Evolutionary conservation across 2,329 filamentous ascomycete genomes (phyloP).

Genomic region (Coniochaeta ligniaria): DNA sequence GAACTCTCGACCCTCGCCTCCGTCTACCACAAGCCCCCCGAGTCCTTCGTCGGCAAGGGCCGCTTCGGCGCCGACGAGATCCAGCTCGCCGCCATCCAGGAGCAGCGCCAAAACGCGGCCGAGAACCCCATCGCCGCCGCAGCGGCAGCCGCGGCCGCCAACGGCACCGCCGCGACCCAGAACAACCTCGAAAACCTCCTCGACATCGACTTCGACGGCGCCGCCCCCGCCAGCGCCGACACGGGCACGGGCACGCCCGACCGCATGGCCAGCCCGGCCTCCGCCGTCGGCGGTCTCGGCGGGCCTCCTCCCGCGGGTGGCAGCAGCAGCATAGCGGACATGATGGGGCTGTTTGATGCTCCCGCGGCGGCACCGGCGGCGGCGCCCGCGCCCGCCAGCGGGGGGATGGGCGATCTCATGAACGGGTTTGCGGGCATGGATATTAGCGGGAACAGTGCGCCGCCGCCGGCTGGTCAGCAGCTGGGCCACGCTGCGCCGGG

Average conservation of each 20-base stretch:
- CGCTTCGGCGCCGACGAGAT: slow-evolving; percentile 91
- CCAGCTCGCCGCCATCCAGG: slow-evolving; percentile 91
- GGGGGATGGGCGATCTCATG: slow-evolving; percentile 78
- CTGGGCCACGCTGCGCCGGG: slow-evolving; percentile 27
- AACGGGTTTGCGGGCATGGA: slow-evolving; percentile 81
- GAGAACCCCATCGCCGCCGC: slow-evolving; percentile 93
- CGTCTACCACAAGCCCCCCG: slow-evolving; percentile 96
- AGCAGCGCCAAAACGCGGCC: slow-evolving; percentile 83
- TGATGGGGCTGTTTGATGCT: slow-evolving; percentile 65
- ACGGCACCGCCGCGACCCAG: slow-evolving; percentile 43
- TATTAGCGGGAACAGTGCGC: slow-evolving; percentile 58
- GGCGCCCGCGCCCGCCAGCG: slow-evolving; percentile 17
- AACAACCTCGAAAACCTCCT: slow-evolving; percentile 90
- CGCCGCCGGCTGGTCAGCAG: slow-evolving; percentile 53
- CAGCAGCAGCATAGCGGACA: slow-evolving; percentile 50
- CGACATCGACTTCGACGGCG: slow-evolving; percentile 66
- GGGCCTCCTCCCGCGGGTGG: slow-evolving; percentile 22
- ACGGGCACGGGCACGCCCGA: slow-evolving; percentile 55
- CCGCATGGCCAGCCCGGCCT: slow-evolving; percentile 56
- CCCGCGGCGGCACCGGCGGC: slow-evolving; percentile 45
- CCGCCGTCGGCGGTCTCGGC: slow-evolving; percentile 12
- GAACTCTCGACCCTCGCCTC: slow-evolving; percentile 94
- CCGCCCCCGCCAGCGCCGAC: slow-evolving; percentile 80
- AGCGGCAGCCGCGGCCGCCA: slow-evolving; percentile 61
- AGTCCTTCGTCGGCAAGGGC: slow-evolving; percentile 96